Conservation (phyloP, 805 yeast genomes). For the Starmerella cellae region DNA sequence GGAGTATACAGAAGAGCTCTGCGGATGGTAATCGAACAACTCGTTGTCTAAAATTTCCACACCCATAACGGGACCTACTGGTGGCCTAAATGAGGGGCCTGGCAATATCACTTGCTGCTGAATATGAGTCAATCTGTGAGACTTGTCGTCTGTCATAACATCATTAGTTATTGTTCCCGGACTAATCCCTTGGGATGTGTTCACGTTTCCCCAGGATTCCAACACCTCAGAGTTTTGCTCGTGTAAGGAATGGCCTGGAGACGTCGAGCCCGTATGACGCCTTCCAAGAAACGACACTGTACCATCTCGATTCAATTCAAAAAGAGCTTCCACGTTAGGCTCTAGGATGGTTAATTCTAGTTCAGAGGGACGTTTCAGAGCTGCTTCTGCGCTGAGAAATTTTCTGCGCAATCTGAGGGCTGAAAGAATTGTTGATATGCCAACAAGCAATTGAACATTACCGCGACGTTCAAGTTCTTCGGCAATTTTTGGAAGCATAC, state of each 20-base stretch:
- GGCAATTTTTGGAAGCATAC: conserved; percentile 48
- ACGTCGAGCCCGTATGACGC: not conserved
- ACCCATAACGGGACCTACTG: not conserved
- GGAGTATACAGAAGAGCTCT: not conserved
- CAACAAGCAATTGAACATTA: conserved; percentile 76
- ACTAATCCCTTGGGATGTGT: not conserved
- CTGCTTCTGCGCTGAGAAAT: not conserved
- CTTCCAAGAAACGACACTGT: not conserved
- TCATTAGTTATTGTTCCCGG: not conserved
- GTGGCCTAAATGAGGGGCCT: not conserved
- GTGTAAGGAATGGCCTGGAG: not conserved
- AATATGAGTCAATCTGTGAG: not conserved
- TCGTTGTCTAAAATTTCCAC: not conserved
- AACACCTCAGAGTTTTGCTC: too few species aligned
- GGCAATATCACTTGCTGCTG: not conserved
- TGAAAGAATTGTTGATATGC: conserved; percentile 15
- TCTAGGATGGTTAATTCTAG: conserved; percentile 1
- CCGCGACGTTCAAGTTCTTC: conserved; percentile 47
- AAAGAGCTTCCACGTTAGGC: conserved; percentile 3
- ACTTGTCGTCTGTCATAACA: not conserved
- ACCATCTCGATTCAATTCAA: not conserved
- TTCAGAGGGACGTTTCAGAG: not conserved
- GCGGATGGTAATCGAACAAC: conserved; percentile 1
- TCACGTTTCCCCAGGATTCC: not conserved
- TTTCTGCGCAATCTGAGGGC: conserved; percentile 2